Conservation (phyloP, 2,329 filamentous ascomycete species). For the Microcyclosporella mali region DNA sequence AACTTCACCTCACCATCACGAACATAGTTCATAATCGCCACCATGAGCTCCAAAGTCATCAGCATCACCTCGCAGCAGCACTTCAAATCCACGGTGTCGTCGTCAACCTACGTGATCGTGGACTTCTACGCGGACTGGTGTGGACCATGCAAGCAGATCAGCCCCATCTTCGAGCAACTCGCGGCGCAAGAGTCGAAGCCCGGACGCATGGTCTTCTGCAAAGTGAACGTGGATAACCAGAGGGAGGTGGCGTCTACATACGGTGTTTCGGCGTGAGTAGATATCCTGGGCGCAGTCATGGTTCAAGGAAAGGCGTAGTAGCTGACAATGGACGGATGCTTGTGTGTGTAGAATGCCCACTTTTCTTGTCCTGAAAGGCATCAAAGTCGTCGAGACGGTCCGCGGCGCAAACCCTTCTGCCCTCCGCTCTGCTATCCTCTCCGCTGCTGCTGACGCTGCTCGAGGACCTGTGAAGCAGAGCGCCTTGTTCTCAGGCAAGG, state of each 20-base stretch:
- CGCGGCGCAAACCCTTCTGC: constrained; percentile 45
- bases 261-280: constrained; percentile 40
- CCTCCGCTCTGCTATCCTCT: constrained; percentile 42
- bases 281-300: no score
- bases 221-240: constrained; percentile 51
- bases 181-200: constrained; percentile 45
- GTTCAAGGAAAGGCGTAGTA: no score
- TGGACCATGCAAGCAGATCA: constrained; percentile 51
- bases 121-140: constrained; percentile 45
- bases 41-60: constrained; percentile 26
- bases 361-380: constrained; percentile 43
- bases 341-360: constrained; percentile 47
- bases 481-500: constrained; percentile 36
- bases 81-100: constrained; percentile 27
- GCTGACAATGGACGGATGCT: background rate
- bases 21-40: constrained; percentile 2
- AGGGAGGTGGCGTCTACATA: constrained; percentile 45
- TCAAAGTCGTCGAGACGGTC: constrained; percentile 41
- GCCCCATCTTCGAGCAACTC: constrained; percentile 47
- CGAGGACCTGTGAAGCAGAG: constrained; percentile 32
- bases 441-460: constrained; percentile 37
- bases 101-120: constrained; percentile 30
- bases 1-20: background rate
- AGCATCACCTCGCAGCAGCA: constrained; percentile 27
- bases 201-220: constrained; percentile 45